Evolutionary conservation across 257 asterid genomes (phyloP).

Genomic region (Salvia rosmarinus): DNA sequence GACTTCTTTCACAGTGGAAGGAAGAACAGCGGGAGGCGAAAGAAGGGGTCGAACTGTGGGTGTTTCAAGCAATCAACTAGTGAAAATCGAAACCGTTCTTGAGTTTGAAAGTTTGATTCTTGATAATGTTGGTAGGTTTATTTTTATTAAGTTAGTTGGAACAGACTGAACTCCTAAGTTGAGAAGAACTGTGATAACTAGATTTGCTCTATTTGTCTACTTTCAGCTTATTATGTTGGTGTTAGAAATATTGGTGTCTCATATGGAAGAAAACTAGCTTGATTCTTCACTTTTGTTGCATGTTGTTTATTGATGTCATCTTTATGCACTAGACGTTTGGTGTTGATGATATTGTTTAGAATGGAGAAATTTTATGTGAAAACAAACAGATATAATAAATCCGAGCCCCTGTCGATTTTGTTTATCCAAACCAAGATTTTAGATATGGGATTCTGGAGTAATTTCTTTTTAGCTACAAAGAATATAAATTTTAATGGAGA

Average conservation of each 20-base stretch:
- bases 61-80: slow-evolving; percentile 66
- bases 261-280: neutral
- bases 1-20: slow-evolving; percentile 69
- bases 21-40: slow-evolving; percentile 58
- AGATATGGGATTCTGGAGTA: too few relatives aligned
- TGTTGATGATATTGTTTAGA: too few relatives aligned
- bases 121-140: slow-evolving; percentile 33
- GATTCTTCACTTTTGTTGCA: neutral
- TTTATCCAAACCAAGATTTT: too few relatives aligned
- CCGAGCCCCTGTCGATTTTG: too few relatives aligned
- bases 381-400: too few relatives aligned
- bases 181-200: slow-evolving; percentile 33
- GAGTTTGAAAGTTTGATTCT: slow-evolving; percentile 28
- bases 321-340: too few relatives aligned
- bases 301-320: neutral
- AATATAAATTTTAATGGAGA: too few relatives aligned
- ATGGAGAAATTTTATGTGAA: too few relatives aligned
- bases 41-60: slow-evolving; percentile 67
- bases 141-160: slow-evolving; percentile 31
- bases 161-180: slow-evolving; percentile 30
- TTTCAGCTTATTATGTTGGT: slow-evolving; percentile 16
- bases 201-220: slow-evolving; percentile 37
- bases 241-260: neutral
- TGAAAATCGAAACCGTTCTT: slow-evolving; percentile 39
- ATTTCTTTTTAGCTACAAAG: too few relatives aligned